A percentile compares a stretch with the other conserved stretches of the same genome.
Evolutionary conservation across 2,329 filamentous ascomycete genomes (phyloP).

Genomic region (Byssochlamys sp.): DNA sequence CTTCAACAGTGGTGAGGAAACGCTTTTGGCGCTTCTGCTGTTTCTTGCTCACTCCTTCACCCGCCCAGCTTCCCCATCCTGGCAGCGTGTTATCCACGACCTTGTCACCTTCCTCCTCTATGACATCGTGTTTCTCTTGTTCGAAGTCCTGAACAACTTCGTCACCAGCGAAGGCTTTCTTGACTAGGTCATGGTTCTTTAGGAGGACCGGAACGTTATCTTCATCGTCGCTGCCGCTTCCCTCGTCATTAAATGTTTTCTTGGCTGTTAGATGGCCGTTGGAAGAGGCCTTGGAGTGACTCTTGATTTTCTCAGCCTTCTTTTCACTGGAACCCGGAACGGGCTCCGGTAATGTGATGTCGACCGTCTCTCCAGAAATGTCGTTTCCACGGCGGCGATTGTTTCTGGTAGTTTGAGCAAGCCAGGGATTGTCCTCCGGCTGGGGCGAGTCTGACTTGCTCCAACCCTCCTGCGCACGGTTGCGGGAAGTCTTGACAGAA

Average conservation of each 20-base stretch:
- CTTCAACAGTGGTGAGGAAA: slow-evolving; percentile 45
- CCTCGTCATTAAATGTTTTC: slow-evolving; percentile 20
- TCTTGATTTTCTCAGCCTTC: slow-evolving; percentile 4
- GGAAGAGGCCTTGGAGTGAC: slow-evolving; percentile 8
- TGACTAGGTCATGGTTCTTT: slow-evolving; percentile 58
- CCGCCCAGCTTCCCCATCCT: slow-evolving; percentile 89
- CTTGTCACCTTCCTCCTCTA: slow-evolving; percentile 72
- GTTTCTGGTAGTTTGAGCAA: slow-evolving; percentile 25
- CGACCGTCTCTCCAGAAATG: slow-evolving; percentile 22
- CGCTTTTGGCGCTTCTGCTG: slow-evolving; percentile 52
- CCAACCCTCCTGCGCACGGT: slow-evolving; percentile 3
- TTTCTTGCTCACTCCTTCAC: slow-evolving; percentile 66
- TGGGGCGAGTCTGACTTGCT: slow-evolving; percentile 3
- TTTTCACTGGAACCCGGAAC: slow-evolving; percentile 5
- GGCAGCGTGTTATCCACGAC: slow-evolving; percentile 74
- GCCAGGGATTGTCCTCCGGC: slow-evolving; percentile 26
- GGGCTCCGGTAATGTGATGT: slow-evolving; percentile 22
- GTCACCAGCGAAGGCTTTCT: slow-evolving; percentile 76
- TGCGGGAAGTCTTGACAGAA: slow-evolving; percentile 12
- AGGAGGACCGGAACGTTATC: slow-evolving; percentile 32
- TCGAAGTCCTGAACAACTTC: slow-evolving; percentile 74
- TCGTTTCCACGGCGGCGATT: slow-evolving; percentile 20
- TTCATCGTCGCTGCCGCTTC: slow-evolving; percentile 32
- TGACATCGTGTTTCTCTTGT: slow-evolving; percentile 63
- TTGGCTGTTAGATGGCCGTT: slow-evolving; percentile 13